phyloP scores from a whole-genome alignment of 805 yeast species.

The Wickerhamomyces alni region DNA sequence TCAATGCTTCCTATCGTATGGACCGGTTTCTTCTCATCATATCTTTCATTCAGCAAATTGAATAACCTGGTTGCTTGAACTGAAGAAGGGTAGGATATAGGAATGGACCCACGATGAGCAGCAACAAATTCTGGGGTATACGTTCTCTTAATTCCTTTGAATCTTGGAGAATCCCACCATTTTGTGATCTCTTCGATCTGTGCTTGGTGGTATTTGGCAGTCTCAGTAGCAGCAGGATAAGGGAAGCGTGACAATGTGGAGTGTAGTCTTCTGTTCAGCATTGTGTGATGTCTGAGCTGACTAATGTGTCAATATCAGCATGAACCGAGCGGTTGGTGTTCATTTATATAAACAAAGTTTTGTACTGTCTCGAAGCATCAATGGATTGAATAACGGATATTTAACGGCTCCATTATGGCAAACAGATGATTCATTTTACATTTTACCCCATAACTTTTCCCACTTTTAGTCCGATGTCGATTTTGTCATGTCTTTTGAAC shows the following conservation, averaged over 20 bases:
- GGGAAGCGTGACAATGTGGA: constrained; percentile 15
- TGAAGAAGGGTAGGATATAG: constrained; percentile 39
- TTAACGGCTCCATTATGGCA: too few relatives aligned
- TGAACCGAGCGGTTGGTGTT: too few relatives aligned
- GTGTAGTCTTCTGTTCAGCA: neutral
- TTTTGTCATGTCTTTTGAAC: too few relatives aligned
- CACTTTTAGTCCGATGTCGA: too few relatives aligned
- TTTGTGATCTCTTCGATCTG: constrained; percentile 32
- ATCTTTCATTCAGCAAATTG: constrained; percentile 34
- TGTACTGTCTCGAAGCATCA: too few relatives aligned
- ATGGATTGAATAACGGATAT: too few relatives aligned
- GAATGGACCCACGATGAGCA: constrained; percentile 43
- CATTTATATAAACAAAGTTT: too few relatives aligned
- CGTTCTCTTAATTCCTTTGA: constrained; percentile 40
- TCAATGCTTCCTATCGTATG: constrained; percentile 58
- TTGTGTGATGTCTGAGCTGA: neutral
- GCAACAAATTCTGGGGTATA: constrained; percentile 50
- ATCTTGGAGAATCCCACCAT: constrained; percentile 50
- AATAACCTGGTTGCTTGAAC: constrained; percentile 48
- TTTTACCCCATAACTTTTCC: too few relatives aligned
- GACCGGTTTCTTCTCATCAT: constrained; percentile 38
- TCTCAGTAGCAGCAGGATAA: constrained; percentile 14
- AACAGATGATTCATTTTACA: too few relatives aligned
- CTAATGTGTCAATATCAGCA: neutral
- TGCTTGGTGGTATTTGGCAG: constrained; percentile 9